Evolutionary conservation across 2,329 filamentous ascomycete genomes (phyloP).

Genomic region (Knoxdaviesia capensis): DNA sequence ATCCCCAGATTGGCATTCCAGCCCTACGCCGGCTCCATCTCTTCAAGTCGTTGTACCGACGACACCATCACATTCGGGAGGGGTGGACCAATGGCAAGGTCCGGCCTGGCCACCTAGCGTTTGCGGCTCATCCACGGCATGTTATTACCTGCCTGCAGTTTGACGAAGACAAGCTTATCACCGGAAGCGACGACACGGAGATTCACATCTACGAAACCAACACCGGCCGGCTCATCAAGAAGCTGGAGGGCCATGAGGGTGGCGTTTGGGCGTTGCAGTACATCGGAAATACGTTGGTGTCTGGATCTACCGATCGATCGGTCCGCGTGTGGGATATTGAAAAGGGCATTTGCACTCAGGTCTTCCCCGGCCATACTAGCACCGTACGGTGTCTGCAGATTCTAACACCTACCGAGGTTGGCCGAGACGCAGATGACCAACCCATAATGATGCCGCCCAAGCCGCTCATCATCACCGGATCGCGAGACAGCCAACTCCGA

Average conservation of each 20-base stretch:
- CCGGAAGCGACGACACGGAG: conserved; percentile 89
- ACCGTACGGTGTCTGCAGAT: conserved; percentile 94
- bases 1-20: conserved; percentile 60
- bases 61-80: conserved; percentile 74
- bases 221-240: conserved; percentile 66
- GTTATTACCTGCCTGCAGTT: conserved; percentile 97
- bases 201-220: conserved; percentile 98
- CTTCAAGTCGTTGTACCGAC: conserved; percentile 89
- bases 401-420: conserved; percentile 65
- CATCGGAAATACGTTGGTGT: conserved; percentile 84
- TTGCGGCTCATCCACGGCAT: conserved; percentile 87
- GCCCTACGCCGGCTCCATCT: conserved; percentile 71
- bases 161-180: conserved; percentile 93
- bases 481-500: conserved; percentile 77
- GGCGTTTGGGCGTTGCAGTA: conserved; percentile 97
- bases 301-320: conserved; percentile 85
- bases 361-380: conserved; percentile 94
- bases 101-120: conserved; percentile 71
- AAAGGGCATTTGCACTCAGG: conserved; percentile 75
- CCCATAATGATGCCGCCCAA: conserved; percentile 81
- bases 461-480: conserved; percentile 91
- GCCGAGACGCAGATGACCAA: conserved; percentile 48
- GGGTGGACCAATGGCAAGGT: conserved; percentile 80
- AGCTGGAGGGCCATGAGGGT: conserved; percentile 82
- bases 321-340: conserved; percentile 99